Percentiles rank a stretch among this genome's conserved stretches.
Conservation (phyloP, 2,329 filamentous ascomycete genomes). For the Beauveria bassiana region DNA sequence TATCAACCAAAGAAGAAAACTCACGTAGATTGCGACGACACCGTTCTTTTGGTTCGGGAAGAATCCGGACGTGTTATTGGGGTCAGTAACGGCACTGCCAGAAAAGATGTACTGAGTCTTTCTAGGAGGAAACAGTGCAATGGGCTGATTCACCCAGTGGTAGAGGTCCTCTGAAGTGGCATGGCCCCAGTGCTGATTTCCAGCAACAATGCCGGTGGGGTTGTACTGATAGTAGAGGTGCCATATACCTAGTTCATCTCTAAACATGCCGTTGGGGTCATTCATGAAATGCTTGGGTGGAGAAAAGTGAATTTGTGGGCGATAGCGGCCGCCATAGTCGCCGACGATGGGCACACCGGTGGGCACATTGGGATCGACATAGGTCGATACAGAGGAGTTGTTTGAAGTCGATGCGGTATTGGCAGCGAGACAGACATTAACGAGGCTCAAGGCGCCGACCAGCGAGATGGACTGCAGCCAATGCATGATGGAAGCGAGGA, state of each 20-base stretch:
- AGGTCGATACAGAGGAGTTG: not conserved
- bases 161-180: constrained; percentile 55
- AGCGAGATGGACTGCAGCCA: constrained; percentile 8
- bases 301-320: constrained; percentile 50
- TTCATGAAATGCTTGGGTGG: constrained; percentile 49
- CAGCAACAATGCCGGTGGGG: constrained; percentile 34
- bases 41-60: constrained; percentile 52
- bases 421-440: not conserved
- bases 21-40: constrained; percentile 44
- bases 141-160: constrained; percentile 56
- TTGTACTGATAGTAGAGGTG: constrained; percentile 60
- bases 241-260: constrained; percentile 48
- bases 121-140: constrained; percentile 47
- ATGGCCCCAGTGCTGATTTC: constrained; percentile 61
- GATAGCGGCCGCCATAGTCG: constrained; percentile 21
- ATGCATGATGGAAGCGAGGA: constrained; percentile 9
- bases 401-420: not conserved
- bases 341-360: constrained; percentile 19
- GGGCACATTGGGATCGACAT: constrained; percentile 14
- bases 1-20: constrained; percentile 15
- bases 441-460: constrained; percentile 5
- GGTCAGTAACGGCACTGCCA: constrained; percentile 51
- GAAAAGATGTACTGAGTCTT: constrained; percentile 40
- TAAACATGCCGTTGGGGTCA: constrained; percentile 58
- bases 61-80: constrained; percentile 59